Base-by-base conservation (phyloP, 2,329 filamentous ascomycete genomes). In the Epichloe coenophiala region DNA sequence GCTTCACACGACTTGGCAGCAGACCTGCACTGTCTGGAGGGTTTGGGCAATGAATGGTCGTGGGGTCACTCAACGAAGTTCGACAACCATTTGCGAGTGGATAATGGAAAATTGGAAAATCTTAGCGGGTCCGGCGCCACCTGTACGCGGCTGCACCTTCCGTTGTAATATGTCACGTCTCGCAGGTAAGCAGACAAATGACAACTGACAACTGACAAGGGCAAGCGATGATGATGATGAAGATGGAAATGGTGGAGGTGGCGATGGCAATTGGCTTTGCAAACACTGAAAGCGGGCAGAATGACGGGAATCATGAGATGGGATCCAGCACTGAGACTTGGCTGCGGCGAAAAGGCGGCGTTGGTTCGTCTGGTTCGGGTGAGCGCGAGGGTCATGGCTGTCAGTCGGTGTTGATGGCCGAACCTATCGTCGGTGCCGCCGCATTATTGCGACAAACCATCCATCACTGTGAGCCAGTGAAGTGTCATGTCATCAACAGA, bases 41-140 rank as follows among this genome's bases (percentile, higher is more conserved):
- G 17, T 33, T 39, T 19, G 19, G 45, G 39, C 47, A 43, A 47
- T 39, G 55, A 55, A 19, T 19, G 3, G 19, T 19, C 49, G 55
- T 47, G 50, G 52, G 52, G 50, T 21, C 19, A 17, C 19, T 17
- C 19, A 37, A 43, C 2, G 7, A 27, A 27, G 27, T 27, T 27
- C 2, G 27, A 27, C 27, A 27, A 27, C 2, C 7, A 27, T 27
- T 27, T 27, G 27, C 3, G 27, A 7, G 6, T 27, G 19, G 19
- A 19, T 19, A 3, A 27, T 19, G 19, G 19, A 8, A 19, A 19
- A 19, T 19, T 31, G 19, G 41, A 11, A 45, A 50, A 6, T 13
- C 21, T 40, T 19, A 31, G 49, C 43, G 49, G 49, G 43, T 46
- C 49, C 31, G 13, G 47, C 38, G 40, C 7, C 47, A 41, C 15